Percentiles rank a stretch among this genome's conserved stretches.
Evolutionary conservation across 768 basidiomycete species (phyloP).

Genomic region (Lentinula sp.): DNA sequence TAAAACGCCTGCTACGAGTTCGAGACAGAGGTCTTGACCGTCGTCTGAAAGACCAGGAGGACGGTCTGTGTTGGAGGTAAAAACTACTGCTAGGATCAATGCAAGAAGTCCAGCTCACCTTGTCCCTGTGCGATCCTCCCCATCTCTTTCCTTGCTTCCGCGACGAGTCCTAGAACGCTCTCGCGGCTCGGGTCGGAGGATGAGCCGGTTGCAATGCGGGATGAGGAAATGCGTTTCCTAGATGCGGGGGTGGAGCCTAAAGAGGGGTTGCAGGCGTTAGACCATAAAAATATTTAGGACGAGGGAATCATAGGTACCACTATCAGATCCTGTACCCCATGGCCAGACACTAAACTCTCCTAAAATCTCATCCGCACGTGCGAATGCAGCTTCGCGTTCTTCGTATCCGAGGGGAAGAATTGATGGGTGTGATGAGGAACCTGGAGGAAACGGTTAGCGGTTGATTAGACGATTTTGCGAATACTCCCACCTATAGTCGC

Average conservation of each 20-base stretch:
- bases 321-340: slow-evolving; percentile 39
- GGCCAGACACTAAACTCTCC: slow-evolving; percentile 92
- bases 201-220: slow-evolving; percentile 53
- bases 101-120: not conserved
- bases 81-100: not conserved
- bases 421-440: not conserved
- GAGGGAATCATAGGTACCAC: not conserved
- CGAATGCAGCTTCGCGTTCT: slow-evolving; percentile 89
- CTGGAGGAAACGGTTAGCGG: not conserved
- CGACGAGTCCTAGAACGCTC: slow-evolving; percentile 66
- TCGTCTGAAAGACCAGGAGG: slow-evolving; percentile 10
- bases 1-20: slow-evolving; percentile 87
- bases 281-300: no score
- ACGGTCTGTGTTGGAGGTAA: not conserved
- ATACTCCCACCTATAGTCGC: not conserved
- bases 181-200: slow-evolving; percentile 45
- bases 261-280: not conserved
- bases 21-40: slow-evolving; percentile 77
- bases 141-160: slow-evolving; percentile 71
- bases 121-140: slow-evolving; percentile 12
- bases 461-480: not conserved
- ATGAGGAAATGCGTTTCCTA: slow-evolving; percentile 27
- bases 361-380: slow-evolving; percentile 89
- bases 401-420: slow-evolving; percentile 66
- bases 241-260: slow-evolving; percentile 15